These are phyloP conservation scores for Penicillium sp. DNA, from an alignment of 2,329 filamentous ascomycete genomes.

Conservation along the genomic window DNA sequence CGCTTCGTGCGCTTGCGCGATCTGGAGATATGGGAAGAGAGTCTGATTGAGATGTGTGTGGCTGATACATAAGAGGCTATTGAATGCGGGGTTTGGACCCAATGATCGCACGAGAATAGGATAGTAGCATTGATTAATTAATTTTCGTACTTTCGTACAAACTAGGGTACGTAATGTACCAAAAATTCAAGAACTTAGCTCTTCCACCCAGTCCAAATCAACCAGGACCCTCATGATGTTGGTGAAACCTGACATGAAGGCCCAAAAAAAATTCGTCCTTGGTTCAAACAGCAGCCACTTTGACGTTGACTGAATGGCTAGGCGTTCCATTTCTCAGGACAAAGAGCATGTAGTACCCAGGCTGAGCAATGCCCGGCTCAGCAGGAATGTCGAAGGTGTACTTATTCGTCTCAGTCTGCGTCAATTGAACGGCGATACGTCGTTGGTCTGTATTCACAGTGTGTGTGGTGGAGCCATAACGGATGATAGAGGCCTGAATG, in stretches of 20 bases:
- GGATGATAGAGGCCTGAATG: conserved; percentile 44
- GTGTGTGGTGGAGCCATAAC: conserved; percentile 54
- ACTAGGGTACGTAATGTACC: too few species aligned
- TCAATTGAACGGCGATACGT: conserved; percentile 46
- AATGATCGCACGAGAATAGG: too few species aligned
- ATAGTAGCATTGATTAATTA: too few species aligned
- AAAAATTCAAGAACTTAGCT: background rate
- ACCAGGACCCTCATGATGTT: background rate
- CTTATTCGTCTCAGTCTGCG: conserved; percentile 27
- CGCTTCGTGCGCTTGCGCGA: background rate
- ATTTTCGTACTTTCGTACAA: too few species aligned
- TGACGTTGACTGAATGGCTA: conserved; percentile 3
- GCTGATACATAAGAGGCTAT: too few species aligned
- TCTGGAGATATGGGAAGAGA: background rate
- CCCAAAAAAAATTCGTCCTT: background rate
- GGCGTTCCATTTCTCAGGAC: conserved; percentile 39
- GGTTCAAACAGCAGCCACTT: background rate
- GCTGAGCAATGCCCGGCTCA: conserved; percentile 52
- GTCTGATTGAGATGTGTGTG: background rate
- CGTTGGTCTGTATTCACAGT: conserved; percentile 60
- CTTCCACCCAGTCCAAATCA: background rate
- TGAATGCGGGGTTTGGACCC: too few species aligned
- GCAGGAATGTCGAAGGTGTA: conserved; percentile 47
- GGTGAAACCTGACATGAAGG: background rate
- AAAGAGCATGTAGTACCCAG: conserved; percentile 58